phyloP scores from a whole-genome alignment of 768 basidiomycete genomes.

The Amanita exitialis region DNA sequence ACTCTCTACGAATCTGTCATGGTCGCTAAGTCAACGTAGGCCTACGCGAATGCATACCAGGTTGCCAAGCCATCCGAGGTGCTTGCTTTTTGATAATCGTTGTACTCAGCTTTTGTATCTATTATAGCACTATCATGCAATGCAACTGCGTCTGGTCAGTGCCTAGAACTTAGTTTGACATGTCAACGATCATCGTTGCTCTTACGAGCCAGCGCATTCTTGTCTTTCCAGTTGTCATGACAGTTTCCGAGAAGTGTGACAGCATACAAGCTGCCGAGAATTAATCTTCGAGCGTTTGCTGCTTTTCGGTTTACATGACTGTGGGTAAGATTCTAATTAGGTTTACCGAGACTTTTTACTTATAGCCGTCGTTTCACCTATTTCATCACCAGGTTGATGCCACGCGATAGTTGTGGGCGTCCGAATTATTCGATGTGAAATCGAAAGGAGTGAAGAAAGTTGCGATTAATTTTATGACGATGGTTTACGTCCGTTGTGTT shows the following conservation, averaged over 20 bases:
- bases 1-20: too few species aligned
- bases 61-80: too few species aligned
- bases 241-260: background rate
- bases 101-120: too few species aligned
- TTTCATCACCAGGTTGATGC: background rate
- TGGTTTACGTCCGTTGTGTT: background rate
- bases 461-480: background rate
- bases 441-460: background rate
- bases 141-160: background rate
- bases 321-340: background rate
- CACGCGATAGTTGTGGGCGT: background rate
- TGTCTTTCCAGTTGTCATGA: too few species aligned
- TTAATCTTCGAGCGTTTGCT: background rate
- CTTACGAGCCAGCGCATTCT: background rate
- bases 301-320: background rate
- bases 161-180: background rate
- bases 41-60: too few species aligned
- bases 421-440: background rate
- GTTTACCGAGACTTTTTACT: background rate
- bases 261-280: background rate
- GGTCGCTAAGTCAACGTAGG: too few species aligned
- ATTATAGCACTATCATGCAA: background rate
- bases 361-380: background rate
- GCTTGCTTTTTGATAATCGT: too few species aligned
- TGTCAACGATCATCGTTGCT: background rate